phyloP scores from a whole-genome alignment of 2,329 filamentous ascomycete species.

The Aschersonia sp. region DNA sequence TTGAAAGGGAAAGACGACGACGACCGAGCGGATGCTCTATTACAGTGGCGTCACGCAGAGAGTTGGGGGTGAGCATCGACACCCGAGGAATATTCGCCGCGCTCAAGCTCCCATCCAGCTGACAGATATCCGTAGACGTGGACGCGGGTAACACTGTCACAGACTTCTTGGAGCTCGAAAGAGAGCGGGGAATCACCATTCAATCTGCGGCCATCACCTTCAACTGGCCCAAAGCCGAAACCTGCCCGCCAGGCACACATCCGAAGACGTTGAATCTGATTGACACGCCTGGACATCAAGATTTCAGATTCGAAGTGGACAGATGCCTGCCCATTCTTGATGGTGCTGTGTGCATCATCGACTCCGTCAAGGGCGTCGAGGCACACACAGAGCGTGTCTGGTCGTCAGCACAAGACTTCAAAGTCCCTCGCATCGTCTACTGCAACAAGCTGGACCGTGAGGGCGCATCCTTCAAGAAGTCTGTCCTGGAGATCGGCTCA shows the following conservation, averaged over 20 bases:
- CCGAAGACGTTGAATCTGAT: constrained; percentile 76
- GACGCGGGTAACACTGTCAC: constrained; percentile 95
- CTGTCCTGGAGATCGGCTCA: constrained; percentile 72
- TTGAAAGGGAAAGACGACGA: constrained; percentile 77
- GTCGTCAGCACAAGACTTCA: constrained; percentile 74
- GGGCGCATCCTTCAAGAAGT: constrained; percentile 66
- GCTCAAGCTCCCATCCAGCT: neutral
- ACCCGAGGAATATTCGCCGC: constrained; percentile 9
- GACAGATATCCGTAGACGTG: constrained; percentile 44
- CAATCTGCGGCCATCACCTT: constrained; percentile 96
- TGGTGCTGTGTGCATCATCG: constrained; percentile 83
- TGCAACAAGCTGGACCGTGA: constrained; percentile 71
- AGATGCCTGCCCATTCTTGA: constrained; percentile 79
- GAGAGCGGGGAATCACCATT: constrained; percentile 88
- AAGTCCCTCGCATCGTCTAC: constrained; percentile 67
- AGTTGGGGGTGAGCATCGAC: constrained; percentile 45
- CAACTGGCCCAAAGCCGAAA: constrained; percentile 59
- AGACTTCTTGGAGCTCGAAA: constrained; percentile 87
- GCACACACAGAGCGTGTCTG: constrained; percentile 96
- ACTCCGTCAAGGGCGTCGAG: constrained; percentile 87
- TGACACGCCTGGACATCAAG: constrained; percentile 91
- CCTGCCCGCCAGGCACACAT: constrained; percentile 21
- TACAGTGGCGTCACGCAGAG: constrained; percentile 82
- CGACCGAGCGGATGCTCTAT: constrained; percentile 97
- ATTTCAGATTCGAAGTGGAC: constrained; percentile 94